Conservation (phyloP, 2,329 filamentous ascomycete genomes). For the Karstenula rhodostoma region DNA sequence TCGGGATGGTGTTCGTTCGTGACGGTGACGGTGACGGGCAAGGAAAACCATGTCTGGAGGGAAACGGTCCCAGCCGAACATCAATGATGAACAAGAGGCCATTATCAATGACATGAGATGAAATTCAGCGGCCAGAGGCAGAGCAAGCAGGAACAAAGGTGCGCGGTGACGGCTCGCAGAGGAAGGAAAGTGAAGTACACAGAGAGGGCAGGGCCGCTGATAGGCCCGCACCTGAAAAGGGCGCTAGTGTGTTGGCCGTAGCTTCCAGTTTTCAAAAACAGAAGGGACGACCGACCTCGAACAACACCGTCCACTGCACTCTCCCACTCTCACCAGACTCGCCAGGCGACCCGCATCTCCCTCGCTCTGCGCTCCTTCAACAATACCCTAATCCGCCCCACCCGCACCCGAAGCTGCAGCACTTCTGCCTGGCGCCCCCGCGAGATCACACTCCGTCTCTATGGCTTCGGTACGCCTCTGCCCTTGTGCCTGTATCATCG, state of each 20-base stretch:
- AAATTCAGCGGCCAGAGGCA: not conserved
- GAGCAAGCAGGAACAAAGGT: not conserved
- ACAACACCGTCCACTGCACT: conserved; percentile 14
- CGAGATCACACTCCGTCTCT: conserved; percentile 25
- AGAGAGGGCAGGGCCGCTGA: not conserved
- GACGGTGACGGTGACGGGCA: not conserved
- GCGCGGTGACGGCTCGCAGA: not conserved
- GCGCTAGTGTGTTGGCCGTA: conserved; percentile 20
- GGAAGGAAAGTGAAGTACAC: conserved; percentile 1
- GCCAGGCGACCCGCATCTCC: conserved; percentile 16
- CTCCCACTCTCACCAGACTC: conserved; percentile 4
- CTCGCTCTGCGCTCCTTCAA: conserved; percentile 8
- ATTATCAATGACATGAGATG: conserved; percentile 1
- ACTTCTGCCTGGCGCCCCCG: conserved; percentile 26
- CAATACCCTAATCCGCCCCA: conserved; percentile 1
- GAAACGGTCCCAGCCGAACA: not conserved
- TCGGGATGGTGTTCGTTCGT: not conserved
- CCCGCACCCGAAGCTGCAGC: conserved; percentile 19
- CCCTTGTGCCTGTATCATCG: conserved; percentile 18
- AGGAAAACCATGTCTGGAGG: not conserved
- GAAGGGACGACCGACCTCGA: conserved; percentile 26
- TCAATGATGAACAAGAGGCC: not conserved
- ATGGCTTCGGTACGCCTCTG: conserved; percentile 47
- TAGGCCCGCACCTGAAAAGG: conserved; percentile 25
- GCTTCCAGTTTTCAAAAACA: conserved; percentile 41